Conservation (phyloP, 805 yeast species). For the Candida yuanshanica region DNA sequence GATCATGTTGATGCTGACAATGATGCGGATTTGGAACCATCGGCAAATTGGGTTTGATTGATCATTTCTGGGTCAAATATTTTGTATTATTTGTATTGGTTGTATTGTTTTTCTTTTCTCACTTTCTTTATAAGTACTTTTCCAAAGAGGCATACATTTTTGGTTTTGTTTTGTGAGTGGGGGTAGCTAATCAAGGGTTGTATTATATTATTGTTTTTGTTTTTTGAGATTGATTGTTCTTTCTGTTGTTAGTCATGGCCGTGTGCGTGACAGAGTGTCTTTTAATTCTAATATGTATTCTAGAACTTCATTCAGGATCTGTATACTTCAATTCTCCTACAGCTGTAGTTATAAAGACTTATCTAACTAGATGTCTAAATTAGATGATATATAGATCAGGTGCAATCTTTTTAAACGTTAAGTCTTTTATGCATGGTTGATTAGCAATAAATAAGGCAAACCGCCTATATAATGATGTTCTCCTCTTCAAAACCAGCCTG, state of each 20-base stretch:
- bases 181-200: neutral
- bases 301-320: too few relatives aligned
- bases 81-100: neutral
- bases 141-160: too few relatives aligned
- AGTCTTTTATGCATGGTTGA: too few relatives aligned
- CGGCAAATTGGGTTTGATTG: constrained; percentile 5
- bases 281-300: too few relatives aligned
- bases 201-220: neutral
- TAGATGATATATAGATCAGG: neutral
- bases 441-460: too few relatives aligned
- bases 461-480: too few relatives aligned
- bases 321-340: neutral
- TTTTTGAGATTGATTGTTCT: neutral
- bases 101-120: neutral
- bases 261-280: too few relatives aligned
- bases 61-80: neutral
- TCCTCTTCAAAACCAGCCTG: too few relatives aligned
- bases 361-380: neutral
- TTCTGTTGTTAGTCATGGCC: too few relatives aligned
- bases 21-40: constrained; percentile 4
- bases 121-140: neutral
- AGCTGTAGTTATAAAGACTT: neutral
- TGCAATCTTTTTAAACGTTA: too few relatives aligned
- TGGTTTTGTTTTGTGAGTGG: neutral
- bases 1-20: constrained; percentile 5